These are phyloP conservation scores for Geranium rotundifolium DNA, from an alignment of 345 rosid species.

Conservation along the genomic window DNA sequence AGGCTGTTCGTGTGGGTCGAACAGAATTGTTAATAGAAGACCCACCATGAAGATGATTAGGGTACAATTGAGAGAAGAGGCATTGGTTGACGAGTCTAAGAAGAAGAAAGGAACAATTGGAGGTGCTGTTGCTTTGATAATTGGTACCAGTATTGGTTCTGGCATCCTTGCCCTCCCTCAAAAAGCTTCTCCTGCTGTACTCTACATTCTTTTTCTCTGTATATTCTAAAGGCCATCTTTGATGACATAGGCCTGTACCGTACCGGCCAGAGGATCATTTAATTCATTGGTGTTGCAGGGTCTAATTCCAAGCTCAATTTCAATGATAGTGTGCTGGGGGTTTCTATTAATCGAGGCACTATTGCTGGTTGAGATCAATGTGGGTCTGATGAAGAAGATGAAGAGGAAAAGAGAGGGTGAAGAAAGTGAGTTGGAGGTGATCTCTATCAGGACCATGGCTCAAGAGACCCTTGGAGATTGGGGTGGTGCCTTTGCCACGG, in stretches of 20 bases:
- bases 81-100: too few relatives aligned
- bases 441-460: conserved; percentile 57
- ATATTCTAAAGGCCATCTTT: not conserved
- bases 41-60: too few relatives aligned
- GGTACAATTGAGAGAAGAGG: not conserved
- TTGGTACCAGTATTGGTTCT: conserved; percentile 56
- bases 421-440: conserved; percentile 29
- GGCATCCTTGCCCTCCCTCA: conserved; percentile 53
- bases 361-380: conserved; percentile 46
- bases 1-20: too few relatives aligned
- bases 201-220: not conserved
- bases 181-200: conserved; percentile 55
- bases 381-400: conserved; percentile 23
- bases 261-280: not conserved
- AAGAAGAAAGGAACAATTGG: conserved; percentile 38
- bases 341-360: conserved; percentile 51
- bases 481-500: conserved; percentile 42
- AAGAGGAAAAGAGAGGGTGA: conserved; percentile 13
- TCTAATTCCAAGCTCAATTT: conserved; percentile 45
- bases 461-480: conserved; percentile 48
- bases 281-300: conserved; percentile 25
- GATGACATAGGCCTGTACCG: too few relatives aligned
- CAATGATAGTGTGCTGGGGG: conserved; percentile 41
- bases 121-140: conserved; percentile 49
- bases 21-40: too few relatives aligned